Base-by-base conservation (phyloP, 2,329 filamentous ascomycete species). In the Ophiosphaerella herpotricha region DNA sequence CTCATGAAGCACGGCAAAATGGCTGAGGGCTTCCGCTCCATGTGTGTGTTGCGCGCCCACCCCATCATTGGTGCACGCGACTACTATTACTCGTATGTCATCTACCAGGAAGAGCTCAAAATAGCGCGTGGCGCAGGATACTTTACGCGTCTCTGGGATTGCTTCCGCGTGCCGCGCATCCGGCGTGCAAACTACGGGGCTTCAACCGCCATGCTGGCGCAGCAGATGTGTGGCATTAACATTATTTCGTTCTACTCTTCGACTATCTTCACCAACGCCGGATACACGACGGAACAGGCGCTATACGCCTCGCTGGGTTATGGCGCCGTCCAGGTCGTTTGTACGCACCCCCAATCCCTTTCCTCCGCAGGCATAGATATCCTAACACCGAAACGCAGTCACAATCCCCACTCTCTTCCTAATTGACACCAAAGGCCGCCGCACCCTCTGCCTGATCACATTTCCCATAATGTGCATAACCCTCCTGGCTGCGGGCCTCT, bases 171-270 rank as follows among this genome's bases (percentile, higher is more conserved):
- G 2, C 72, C 72, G 1, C 55, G 71, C 2, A 71, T 74, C 48
- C 58, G 71, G 39, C 68, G 74, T 18, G 70, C 74, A 14, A 66
- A 74, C 52, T 65, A 75, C 38, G 67, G 61, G 43, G 72, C 74
- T 29, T 73, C 70, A n/a, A 72, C 69, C 2, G 68, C 74, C 45
- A 74, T 74, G 72, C 48, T 74, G 42, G 71, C 72, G 6, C 68
- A 73, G 45, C 71, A 75, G 36, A 70, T 75, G 62, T 73, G 71
- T 44, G 73, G 74, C 42, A 75, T 75, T 63, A 96, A 96, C 75
- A 91, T 85, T 2, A 88, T 96, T 12, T 91, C 91, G 0, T 80
- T 87, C 49, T 94, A 91, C 39, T 96, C 95, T 66, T 92, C 66
- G 0, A 62, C 93, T 62, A 66, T 87, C 46, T 90, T 94, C 67